phyloP scores from a whole-genome alignment of 768 basidiomycete genomes.

The Lyophyllum atratum region DNA sequence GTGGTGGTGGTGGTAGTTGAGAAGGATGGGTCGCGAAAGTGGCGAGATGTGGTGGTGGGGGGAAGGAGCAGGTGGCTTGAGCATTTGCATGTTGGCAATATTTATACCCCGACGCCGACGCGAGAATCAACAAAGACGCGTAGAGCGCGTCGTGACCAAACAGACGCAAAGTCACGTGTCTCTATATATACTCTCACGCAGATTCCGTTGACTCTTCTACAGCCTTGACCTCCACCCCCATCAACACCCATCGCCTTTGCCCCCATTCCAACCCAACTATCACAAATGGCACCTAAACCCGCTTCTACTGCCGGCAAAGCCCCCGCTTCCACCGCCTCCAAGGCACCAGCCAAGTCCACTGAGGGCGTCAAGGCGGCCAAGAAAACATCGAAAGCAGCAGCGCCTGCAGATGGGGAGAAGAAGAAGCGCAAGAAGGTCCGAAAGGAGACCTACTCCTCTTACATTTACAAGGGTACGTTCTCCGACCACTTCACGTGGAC shows the following conservation, averaged over 20 bases:
- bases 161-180: conserved; percentile 36
- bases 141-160: conserved; percentile 37
- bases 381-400: conserved; percentile 70
- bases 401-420: conserved; percentile 73
- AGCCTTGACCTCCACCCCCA: conserved; percentile 23
- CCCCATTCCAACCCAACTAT: conserved; percentile 10
- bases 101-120: conserved; percentile 27
- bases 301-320: conserved; percentile 86
- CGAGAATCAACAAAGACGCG: conserved; percentile 39
- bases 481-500: neutral
- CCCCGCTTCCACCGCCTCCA: conserved; percentile 68
- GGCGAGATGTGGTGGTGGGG: conserved; percentile 7
- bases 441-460: conserved; percentile 93
- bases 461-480: conserved; percentile 82
- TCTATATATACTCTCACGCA: conserved; percentile 32
- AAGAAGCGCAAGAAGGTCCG: conserved; percentile 84
- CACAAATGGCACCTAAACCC: conserved; percentile 68
- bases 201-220: conserved; percentile 15
- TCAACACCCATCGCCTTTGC: conserved; percentile 10
- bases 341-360: conserved; percentile 70
- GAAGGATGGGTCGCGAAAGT: conserved; percentile 12
- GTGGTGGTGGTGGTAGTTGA: neutral
- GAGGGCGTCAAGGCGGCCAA: conserved; percentile 75
- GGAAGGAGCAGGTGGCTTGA: conserved; percentile 3
- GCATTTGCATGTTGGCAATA: conserved; percentile 6